Evolutionary conservation across 371 early-diverging fungal genomes (phyloP), one percentile per base, ranked within the genome.

Genomic region (Mortierella sp.): DNA sequence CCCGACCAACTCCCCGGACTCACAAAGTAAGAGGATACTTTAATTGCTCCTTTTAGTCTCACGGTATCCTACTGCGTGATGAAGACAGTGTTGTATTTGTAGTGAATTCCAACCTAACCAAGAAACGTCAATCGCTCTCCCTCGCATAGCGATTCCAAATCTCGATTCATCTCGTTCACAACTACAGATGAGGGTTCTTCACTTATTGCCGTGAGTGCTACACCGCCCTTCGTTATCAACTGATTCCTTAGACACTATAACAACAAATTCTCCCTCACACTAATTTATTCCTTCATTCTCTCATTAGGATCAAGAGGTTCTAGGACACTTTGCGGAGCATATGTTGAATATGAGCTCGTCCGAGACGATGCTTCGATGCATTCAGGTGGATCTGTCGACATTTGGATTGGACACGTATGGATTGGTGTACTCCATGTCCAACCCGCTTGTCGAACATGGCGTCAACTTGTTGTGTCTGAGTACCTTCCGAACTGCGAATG

Each of bases 131-230:
- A 24, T 38, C 2, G 1, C 24, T 68, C 68, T 68, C 34, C 19
- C 10, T 38, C 5, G 8, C 34, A 8, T n/a, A 78, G 83, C 34
- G 50, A 63, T 24, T n/a, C 72, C 21, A 77, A 77, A 57, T 77
- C 84, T 0, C 68, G 86, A 13, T 90, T 90, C 78, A 89, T 90
- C 52, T 90, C 90, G 50, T 91, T 91, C 76, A 92, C 92, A 6
- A 77, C 88, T n/a, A 90, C 90, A 1, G 88, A 89, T 58, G 92
- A 92, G 52, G 92, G 92, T 50, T 88, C 91, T 3, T 91, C 91
- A 0, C 82, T 92, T 31, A 89, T 92, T n/a, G 90, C 89, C 5
- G 91, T 85, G 73, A 48, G 73, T 52, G 21, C 8, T 7, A 2
- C 34, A 7, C 63, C 2, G 7, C 21, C 31, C 19, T 58, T 28